Evolutionary conservation across 2,329 filamentous ascomycete genomes (phyloP), one percentile per base, ranked within the genome.

Genomic region (Hymenotorrendiella dingleyae): DNA sequence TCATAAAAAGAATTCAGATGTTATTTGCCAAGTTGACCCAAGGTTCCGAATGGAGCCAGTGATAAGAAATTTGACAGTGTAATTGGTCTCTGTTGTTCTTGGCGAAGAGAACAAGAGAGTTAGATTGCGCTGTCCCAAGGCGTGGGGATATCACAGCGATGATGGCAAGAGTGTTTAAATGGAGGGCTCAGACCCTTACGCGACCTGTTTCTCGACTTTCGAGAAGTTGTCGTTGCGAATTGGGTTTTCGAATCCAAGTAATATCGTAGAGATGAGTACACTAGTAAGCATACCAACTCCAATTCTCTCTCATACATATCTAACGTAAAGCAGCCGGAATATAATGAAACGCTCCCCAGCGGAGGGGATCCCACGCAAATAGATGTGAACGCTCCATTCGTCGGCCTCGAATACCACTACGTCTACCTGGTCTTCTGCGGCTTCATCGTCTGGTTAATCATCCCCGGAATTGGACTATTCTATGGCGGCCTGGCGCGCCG

Each of bases 391-490:
- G 62, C 69, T 9, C 76, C 78, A 54, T 82, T 78, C 57, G 61
- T 60, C 19, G 78, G 78, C 6, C 64, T 71, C 43, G 77, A 82
- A 57, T 80, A 69, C 62, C 71, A 82, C 55, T 80, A 81, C 59
- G 69, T 70, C 28, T 83, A 80, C 55, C 67, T 78, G 36, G 60
- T 76, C 42, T 67, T 78, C 52, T 80, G 76, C 58, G 68, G 65
- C 11, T 78, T 74, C 59, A 68, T 83, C 41, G 78, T 82, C 41
- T 83, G 76, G 72, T 62, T 82, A 38, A 84, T 84, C 57, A 79
- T 82, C 43, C 80, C 80, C 0, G 80, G 78, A 16, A 78, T 84
- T 51, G 79, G 78, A 36, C 67, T 84, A 6, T 64, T 84, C 1
- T 83, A 84, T 61, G 74, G 76, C 43, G 80, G 80, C 41, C 69